These are phyloP conservation scores for Panicum virgatum DNA, from an alignment of 202 grass and related monocot genomes.

Conservation along the genomic window DNA sequence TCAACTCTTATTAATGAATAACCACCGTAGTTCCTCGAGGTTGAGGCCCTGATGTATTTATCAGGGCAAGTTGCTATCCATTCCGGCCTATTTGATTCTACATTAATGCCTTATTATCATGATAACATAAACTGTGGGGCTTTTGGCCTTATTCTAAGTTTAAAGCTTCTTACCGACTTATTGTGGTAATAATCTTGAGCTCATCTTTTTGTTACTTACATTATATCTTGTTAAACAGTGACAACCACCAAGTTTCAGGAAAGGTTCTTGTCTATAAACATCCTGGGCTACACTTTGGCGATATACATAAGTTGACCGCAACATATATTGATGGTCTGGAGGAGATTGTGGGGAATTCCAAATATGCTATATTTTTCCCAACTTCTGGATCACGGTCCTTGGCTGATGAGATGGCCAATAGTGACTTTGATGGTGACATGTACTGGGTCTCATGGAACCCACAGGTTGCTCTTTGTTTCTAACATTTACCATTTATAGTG, in stretches of 20 bases:
- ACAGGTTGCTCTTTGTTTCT: slow-evolving; percentile 41
- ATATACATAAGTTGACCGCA: slow-evolving; percentile 67
- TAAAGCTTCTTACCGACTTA: not conserved
- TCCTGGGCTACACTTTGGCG: slow-evolving; percentile 85
- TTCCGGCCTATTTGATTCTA: not conserved
- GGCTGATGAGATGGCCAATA: slow-evolving; percentile 89
- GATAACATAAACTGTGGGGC: not conserved
- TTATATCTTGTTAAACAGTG: slow-evolving; percentile 48
- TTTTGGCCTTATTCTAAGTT: not conserved
- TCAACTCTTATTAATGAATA: not conserved
- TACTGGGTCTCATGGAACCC: slow-evolving; percentile 68
- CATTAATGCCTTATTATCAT: not conserved
- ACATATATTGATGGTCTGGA: slow-evolving; percentile 57
- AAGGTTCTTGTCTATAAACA: no score
- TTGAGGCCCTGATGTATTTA: not conserved
- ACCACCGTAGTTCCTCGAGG: no score
- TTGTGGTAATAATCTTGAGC: not conserved
- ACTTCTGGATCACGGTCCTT: slow-evolving; percentile 63
- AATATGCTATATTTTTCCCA: slow-evolving; percentile 81
- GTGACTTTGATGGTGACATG: slow-evolving; percentile 90
- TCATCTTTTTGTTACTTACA: slow-evolving; percentile 2
- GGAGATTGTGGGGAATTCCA: slow-evolving; percentile 62
- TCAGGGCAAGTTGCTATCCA: not conserved
- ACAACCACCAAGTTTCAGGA: slow-evolving; percentile 69
- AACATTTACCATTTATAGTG: not conserved